Evolutionary conservation across 2,329 filamentous ascomycete species (phyloP).

Genomic region (Colletotrichum chrysophilum): DNA sequence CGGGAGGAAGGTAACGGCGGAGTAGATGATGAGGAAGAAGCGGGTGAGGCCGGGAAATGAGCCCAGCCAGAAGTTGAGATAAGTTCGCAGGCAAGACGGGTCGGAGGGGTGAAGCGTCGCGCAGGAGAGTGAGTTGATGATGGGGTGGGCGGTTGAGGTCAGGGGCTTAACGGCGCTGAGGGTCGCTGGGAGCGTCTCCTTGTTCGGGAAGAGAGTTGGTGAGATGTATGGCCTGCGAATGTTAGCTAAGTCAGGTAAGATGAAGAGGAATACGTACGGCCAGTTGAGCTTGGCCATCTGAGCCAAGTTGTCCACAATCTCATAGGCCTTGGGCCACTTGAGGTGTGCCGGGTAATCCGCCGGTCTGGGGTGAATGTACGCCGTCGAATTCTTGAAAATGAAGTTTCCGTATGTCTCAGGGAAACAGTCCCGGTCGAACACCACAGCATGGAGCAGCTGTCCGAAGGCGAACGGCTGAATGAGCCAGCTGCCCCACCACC

Average conservation of each 20-base stretch:
- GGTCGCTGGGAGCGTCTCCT: constrained; percentile 68
- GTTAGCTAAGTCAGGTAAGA: constrained; percentile 18
- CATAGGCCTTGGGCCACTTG: constrained; percentile 76
- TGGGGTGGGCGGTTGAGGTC: constrained; percentile 83
- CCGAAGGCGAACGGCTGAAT: constrained; percentile 78
- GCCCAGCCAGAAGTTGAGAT: constrained; percentile 84
- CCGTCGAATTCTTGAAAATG: constrained; percentile 74
- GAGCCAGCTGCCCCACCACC: constrained; percentile 87
- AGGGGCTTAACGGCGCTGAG: constrained; percentile 77
- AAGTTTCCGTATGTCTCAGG: constrained; percentile 57
- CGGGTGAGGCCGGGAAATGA: constrained; percentile 81
- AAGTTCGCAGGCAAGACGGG: constrained; percentile 86
- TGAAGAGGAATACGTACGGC: constrained; percentile 66
- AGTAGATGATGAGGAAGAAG: constrained; percentile 78
- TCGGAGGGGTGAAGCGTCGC: constrained; percentile 87
- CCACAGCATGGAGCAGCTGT: constrained; percentile 76
- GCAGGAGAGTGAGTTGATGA: constrained; percentile 85
- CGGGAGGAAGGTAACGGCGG: constrained; percentile 69
- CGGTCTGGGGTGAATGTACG: constrained; percentile 80
- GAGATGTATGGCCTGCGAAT: constrained; percentile 72
- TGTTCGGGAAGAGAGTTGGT: constrained; percentile 83
- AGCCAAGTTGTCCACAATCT: constrained; percentile 82
- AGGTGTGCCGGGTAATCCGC: constrained; percentile 68
- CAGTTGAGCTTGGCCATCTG: constrained; percentile 83
- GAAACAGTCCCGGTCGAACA: constrained; percentile 79